Evolutionary conservation across 2,329 filamentous ascomycete genomes (phyloP).

Genomic region (Diaporthe batatas): DNA sequence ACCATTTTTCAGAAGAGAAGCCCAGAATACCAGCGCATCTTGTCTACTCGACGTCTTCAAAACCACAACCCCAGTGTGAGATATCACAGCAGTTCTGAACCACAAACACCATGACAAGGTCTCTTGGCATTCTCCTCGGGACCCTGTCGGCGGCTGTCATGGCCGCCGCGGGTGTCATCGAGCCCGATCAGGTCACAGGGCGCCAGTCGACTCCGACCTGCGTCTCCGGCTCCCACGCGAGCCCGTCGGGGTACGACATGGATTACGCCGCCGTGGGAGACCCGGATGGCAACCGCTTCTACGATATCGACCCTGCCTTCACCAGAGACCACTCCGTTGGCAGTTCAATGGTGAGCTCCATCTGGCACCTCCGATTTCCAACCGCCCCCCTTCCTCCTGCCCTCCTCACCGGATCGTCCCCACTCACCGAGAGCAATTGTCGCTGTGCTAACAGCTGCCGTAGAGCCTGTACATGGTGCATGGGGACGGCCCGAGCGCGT

Average conservation of each 20-base stretch:
- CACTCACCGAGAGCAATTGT: too few species aligned
- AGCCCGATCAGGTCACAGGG: neutral
- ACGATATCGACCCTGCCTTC: conserved; percentile 40
- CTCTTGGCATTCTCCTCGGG: neutral
- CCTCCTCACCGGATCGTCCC: neutral
- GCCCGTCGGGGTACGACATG: conserved; percentile 12
- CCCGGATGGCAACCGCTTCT: conserved; percentile 20
- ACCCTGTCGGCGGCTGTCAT: neutral
- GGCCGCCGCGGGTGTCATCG: neutral
- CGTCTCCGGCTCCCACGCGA: conserved; percentile 23
- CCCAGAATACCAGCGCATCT: neutral
- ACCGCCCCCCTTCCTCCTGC: neutral
- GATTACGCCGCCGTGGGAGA: conserved; percentile 35
- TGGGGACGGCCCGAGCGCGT: conserved; percentile 43
- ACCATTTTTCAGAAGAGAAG: neutral
- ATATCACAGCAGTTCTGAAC: neutral
- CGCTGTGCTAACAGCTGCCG: neutral
- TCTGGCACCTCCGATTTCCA: neutral
- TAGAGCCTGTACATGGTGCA: conserved; percentile 42
- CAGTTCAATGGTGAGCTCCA: conserved; percentile 37
- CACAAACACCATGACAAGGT: neutral
- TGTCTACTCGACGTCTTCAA: neutral
- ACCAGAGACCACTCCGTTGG: conserved; percentile 29
- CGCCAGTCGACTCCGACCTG: conserved; percentile 27
- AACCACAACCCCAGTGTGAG: neutral